A percentile compares a stretch with the other conserved stretches of the same genome.
Evolutionary conservation across 2,329 filamentous ascomycete genomes (phyloP).

Genomic region (Penicillium corylophilum): DNA sequence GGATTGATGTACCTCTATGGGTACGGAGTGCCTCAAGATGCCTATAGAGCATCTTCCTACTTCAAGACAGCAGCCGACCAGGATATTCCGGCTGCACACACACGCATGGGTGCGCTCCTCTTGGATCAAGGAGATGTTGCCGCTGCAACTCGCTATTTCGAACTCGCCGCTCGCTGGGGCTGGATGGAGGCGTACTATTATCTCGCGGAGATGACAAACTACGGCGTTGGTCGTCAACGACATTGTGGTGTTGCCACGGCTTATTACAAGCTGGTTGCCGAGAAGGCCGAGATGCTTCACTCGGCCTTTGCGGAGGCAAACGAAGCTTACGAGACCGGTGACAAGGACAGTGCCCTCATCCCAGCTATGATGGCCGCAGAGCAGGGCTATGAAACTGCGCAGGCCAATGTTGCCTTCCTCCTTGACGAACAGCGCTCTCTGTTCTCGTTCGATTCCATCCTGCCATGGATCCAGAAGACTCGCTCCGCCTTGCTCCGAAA

Average conservation of each 20-base stretch:
- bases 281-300: slow-evolving; percentile 69
- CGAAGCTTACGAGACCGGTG: slow-evolving; percentile 73
- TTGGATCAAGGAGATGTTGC: slow-evolving; percentile 84
- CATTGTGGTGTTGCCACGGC: slow-evolving; percentile 73
- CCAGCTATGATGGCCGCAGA: slow-evolving; percentile 85
- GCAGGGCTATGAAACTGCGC: slow-evolving; percentile 84
- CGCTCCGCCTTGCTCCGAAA: slow-evolving; percentile 54
- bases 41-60: slow-evolving; percentile 69
- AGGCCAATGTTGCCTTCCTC: slow-evolving; percentile 86
- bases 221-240: slow-evolving; percentile 76
- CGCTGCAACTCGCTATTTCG: slow-evolving; percentile 81
- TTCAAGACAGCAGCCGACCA: slow-evolving; percentile 80
- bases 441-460: slow-evolving; percentile 56
- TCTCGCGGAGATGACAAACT: slow-evolving; percentile 79
- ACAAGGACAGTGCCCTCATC: slow-evolving; percentile 76
- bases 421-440: slow-evolving; percentile 71
- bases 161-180: slow-evolving; percentile 76
- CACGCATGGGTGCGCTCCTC: slow-evolving; percentile 78
- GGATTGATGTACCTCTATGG: slow-evolving; percentile 82
- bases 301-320: slow-evolving; percentile 84
- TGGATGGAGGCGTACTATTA: slow-evolving; percentile 92
- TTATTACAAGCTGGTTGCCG: slow-evolving; percentile 80
- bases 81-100: slow-evolving; percentile 76
- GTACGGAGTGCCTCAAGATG: slow-evolving; percentile 68
- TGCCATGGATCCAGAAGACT: slow-evolving; percentile 47